A percentile compares a stretch with the other conserved stretches of the same genome.
phyloP scores from a whole-genome alignment of 192 early-diverging fungal genomes.

The Podila horticola region DNA sequence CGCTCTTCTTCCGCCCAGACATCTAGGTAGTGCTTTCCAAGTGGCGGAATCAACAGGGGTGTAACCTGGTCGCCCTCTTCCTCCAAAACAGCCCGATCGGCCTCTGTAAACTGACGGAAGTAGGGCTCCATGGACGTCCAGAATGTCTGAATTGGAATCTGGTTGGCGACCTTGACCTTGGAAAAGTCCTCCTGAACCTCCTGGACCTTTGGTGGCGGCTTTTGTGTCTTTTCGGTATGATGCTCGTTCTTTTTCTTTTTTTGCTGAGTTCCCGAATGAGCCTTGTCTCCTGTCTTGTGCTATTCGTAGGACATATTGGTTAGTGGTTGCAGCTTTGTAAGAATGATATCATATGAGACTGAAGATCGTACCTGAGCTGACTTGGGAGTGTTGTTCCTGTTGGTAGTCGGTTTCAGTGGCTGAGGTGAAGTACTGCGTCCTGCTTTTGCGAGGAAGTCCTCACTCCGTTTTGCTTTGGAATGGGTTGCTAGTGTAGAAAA shows the following conservation, averaged over 20 bases:
- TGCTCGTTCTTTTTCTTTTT: slow-evolving; percentile 46
- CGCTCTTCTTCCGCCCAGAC: slow-evolving; percentile 77
- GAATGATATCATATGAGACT: neutral
- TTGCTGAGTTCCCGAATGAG: slow-evolving; percentile 30
- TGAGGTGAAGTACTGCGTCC: slow-evolving; percentile 48
- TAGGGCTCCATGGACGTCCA: slow-evolving; percentile 88
- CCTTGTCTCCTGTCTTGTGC: slow-evolving; percentile 40
- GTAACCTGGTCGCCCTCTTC: slow-evolving; percentile 72
- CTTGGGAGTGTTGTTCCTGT: slow-evolving; percentile 30
- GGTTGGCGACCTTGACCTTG: slow-evolving; percentile 67
- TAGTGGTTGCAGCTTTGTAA: neutral
- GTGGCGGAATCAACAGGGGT: slow-evolving; percentile 81
- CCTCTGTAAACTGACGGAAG: slow-evolving; percentile 81
- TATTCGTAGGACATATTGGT: neutral
- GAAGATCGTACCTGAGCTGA: slow-evolving; percentile 28
- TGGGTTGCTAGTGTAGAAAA: neutral
- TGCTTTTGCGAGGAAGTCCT: slow-evolving; percentile 28
- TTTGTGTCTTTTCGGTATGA: slow-evolving; percentile 40
- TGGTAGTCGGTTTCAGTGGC: slow-evolving; percentile 24
- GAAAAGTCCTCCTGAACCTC: slow-evolving; percentile 70
- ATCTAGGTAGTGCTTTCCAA: slow-evolving; percentile 80
- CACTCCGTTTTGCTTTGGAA: slow-evolving; percentile 41
- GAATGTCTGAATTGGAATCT: slow-evolving; percentile 88
- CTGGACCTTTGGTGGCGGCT: slow-evolving; percentile 37
- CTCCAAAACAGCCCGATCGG: slow-evolving; percentile 80